Evolutionary conservation across 768 basidiomycete genomes (phyloP), one percentile per base, ranked within the genome.

Genomic region (Nidularia pulvinata): DNA sequence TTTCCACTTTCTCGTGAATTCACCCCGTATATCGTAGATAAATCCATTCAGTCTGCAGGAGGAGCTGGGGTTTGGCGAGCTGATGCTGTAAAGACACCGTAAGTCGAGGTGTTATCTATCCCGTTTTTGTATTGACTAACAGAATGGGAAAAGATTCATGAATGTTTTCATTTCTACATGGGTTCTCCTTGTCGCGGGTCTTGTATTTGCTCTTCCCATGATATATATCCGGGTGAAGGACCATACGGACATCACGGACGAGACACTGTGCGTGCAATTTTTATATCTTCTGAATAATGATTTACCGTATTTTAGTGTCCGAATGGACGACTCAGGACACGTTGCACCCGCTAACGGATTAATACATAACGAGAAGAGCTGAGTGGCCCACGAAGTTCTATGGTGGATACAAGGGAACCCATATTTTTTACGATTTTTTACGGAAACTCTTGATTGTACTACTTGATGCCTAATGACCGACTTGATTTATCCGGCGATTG

Each of bases 1-100:
- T 32, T 33, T 7, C 33, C 7, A 34, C 6, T 13, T 42, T 10
- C 35, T 49, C 25, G n/a, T 48, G 2, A 16, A 5, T 16, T 30
- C 36, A 6, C 10, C 19, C n/a, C 52, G 57, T 30, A 51, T 45
- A 4, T 11, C 51, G 33, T 53, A 81, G 88, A 89, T 58, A 89
- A 92, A 64, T 85, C 85, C 2, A 71, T 91, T 43, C 89, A 91
- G 63, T 89, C 86, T 10, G 88, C 88, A 6, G 90, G 86, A 55
- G 89, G 82, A 19, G 89, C 87, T 2, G 88, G 83, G 39, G 69
- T 80, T 13, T 92, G 89, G 88, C 77, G 84, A 44, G 84, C 82
- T 7, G 90, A 92, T 68, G 88, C 77, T 4, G 73, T 82, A 14
- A 65, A 68, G 36, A 59, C 76, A 22, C 86, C 90, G 85, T 90